Percentiles rank a stretch among this genome's conserved stretches.
Evolutionary conservation across 2,329 filamentous ascomycete genomes (phyloP).

Genomic region (Trichoderma polysporum): DNA sequence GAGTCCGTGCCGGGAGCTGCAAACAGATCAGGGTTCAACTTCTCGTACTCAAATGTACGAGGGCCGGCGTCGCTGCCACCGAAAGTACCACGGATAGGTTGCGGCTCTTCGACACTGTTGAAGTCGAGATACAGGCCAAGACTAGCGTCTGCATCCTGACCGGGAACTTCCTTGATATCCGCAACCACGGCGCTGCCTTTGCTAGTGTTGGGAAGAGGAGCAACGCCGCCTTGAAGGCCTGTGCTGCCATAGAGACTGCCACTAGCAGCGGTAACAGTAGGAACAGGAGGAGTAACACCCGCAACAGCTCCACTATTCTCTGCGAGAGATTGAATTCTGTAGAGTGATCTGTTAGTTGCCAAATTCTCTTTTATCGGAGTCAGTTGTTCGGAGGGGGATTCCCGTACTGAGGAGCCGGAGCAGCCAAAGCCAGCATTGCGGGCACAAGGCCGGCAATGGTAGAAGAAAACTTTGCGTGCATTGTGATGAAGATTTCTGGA

Average conservation of each 20-base stretch:
- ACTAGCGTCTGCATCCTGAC: conserved; percentile 50
- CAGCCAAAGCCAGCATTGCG: conserved; percentile 13
- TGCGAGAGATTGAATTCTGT: conserved; percentile 41
- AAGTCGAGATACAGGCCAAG: conserved; percentile 57
- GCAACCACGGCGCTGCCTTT: conserved; percentile 41
- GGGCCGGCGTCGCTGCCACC: conserved; percentile 55
- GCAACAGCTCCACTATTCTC: conserved; percentile 45
- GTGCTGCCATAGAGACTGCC: conserved; percentile 43
- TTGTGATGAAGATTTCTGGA: neutral
- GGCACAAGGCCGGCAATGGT: conserved; percentile 11
- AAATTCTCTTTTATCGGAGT: neutral
- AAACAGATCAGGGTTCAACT: conserved; percentile 53
- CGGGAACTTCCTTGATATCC: conserved; percentile 44
- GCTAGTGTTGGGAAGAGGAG: conserved; percentile 38
- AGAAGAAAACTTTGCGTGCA: conserved; percentile 18
- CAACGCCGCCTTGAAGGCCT: conserved; percentile 42
- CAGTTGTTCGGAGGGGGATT: neutral
- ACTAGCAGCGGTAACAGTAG: conserved; percentile 38
- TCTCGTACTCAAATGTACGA: conserved; percentile 50
- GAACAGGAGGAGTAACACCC: conserved; percentile 40
- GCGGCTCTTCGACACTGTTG: conserved; percentile 48
- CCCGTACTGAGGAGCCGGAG: conserved; percentile 17
- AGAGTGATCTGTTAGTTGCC: neutral
- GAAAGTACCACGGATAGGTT: conserved; percentile 53
- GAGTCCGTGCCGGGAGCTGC: conserved; percentile 55